Conservation (phyloP, 139 green algal species). For the Micractinium conductrix region DNA sequence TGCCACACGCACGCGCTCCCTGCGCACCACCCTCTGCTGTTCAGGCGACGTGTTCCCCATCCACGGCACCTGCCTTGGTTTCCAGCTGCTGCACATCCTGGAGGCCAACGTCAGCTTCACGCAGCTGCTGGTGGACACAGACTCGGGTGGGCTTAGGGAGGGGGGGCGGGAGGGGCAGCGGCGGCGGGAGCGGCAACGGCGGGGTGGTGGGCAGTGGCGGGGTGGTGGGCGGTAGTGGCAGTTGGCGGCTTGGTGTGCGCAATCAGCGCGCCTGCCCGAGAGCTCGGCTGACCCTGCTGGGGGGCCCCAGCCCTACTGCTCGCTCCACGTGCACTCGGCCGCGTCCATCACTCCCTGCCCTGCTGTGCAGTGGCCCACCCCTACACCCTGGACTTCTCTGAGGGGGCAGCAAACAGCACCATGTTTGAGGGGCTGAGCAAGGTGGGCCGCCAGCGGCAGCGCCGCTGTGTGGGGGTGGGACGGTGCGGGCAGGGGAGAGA, state of each 20-base stretch:
- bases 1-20: not conserved
- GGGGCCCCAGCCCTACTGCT: too few species aligned
- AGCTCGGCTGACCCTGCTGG: too few species aligned
- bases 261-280: too few species aligned
- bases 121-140: slow-evolving; percentile 80
- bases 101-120: slow-evolving; percentile 78
- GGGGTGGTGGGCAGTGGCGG: too few species aligned
- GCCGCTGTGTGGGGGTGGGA: not conserved
- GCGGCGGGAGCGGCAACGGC: too few species aligned
- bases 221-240: too few species aligned
- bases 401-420: slow-evolving; percentile 33
- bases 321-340: too few species aligned
- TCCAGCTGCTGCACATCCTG: slow-evolving; percentile 89
- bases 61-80: slow-evolving; percentile 79
- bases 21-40: not conserved
- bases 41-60: slow-evolving; percentile 75
- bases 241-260: too few species aligned
- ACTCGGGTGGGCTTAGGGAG: slow-evolving; percentile 43
- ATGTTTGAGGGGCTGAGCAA: slow-evolving; percentile 56
- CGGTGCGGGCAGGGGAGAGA: too few species aligned
- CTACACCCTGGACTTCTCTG: slow-evolving; percentile 61
- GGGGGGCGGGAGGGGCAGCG: too few species aligned
- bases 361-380: slow-evolving; percentile 59
- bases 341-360: too few species aligned
- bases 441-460: not conserved